Conservation (phyloP, 306 rosid species). For the Acacia melanoxylon region DNA sequence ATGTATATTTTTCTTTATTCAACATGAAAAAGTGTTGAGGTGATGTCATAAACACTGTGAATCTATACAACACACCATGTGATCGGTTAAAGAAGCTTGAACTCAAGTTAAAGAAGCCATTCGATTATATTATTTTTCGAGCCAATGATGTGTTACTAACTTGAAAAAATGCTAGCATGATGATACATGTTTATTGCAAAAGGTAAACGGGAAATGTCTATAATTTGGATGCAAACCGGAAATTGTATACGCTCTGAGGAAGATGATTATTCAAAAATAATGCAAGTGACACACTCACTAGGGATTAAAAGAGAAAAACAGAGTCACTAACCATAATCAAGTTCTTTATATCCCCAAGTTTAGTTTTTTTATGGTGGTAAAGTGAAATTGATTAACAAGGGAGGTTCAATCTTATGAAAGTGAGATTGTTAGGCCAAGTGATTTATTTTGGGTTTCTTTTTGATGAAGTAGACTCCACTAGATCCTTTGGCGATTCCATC, state of each 20-base stretch:
- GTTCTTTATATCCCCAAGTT: neutral
- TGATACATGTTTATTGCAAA: neutral
- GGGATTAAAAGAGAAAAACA: neutral
- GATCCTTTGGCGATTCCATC: neutral
- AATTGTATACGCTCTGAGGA: neutral
- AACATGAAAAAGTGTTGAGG: neutral
- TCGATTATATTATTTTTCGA: too few species aligned
- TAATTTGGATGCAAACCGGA: neutral
- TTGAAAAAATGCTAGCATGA: neutral
- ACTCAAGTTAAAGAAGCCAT: neutral
- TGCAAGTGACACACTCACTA: neutral
- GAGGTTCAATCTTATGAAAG: neutral
- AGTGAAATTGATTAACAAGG: neutral
- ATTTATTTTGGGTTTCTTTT: neutral
- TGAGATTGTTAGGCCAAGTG: neutral
- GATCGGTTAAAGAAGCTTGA: neutral
- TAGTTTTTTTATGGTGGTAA: neutral
- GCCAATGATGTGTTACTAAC: neutral
- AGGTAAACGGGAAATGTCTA: neutral
- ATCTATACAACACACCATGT: neutral
- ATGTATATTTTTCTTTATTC: constrained; percentile 9
- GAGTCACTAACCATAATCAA: neutral
- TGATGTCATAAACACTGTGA: neutral
- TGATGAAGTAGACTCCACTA: neutral
- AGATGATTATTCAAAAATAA: neutral